These are phyloP conservation scores for Globisporangium perplexum DNA, from an alignment of 352 stramenopile species.

Conservation along the genomic window DNA sequence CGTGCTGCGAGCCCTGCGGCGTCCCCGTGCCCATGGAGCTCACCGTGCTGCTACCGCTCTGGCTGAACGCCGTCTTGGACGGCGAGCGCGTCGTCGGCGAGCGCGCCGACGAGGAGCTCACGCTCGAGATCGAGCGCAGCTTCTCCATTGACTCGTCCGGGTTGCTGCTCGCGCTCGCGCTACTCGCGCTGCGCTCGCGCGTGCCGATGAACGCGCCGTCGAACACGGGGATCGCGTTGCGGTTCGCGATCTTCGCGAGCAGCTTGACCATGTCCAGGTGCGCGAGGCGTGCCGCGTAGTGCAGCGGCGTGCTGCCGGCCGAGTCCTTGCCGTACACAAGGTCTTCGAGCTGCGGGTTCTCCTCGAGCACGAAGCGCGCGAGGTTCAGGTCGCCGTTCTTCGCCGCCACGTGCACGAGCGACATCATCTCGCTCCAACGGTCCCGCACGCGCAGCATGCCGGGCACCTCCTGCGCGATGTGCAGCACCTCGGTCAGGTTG, in stretches of 20 bases:
- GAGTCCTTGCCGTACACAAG: conserved; percentile 79
- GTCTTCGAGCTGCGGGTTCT: conserved; percentile 79
- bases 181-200: conserved; percentile 60
- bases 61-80: conserved; percentile 14
- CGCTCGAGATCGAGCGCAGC: conserved; percentile 52
- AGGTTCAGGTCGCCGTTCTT: conserved; percentile 85
- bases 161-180: conserved; percentile 51
- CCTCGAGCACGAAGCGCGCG: conserved; percentile 75
- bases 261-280: conserved; percentile 85
- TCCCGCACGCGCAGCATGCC: conserved; percentile 79
- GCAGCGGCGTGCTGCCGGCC: conserved; percentile 74
- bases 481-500: conserved; percentile 76
- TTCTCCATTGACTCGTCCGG: conserved; percentile 44
- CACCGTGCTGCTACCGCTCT: conserved; percentile 7
- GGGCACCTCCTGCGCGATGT: conserved; percentile 74
- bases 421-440: conserved; percentile 76
- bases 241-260: conserved; percentile 80
- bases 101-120: conserved; percentile 34
- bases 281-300: conserved; percentile 71
- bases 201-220: conserved; percentile 21
- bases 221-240: conserved; percentile 58
- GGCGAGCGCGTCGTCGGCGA: conserved; percentile 51
- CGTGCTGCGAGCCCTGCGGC: conserved; percentile 6
- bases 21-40: not conserved
- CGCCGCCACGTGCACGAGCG: conserved; percentile 83